Evolutionary conservation across 306 rosid genomes (phyloP), one percentile per base, ranked within the genome.

Genomic region (Biancaea sappan): DNA sequence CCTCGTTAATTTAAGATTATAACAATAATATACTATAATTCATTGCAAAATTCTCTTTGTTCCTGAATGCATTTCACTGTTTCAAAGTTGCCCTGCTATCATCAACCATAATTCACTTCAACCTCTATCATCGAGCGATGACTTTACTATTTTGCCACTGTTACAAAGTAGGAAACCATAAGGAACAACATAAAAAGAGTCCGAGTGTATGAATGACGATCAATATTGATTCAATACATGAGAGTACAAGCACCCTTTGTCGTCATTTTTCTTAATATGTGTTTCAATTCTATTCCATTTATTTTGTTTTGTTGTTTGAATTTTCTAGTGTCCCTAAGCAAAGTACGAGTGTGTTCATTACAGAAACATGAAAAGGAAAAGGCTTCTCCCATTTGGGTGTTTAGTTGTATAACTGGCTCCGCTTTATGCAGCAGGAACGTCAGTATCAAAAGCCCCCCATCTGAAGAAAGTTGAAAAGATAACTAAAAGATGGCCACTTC

Each of bases 351-450:
- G 67, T 6, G 40, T 24, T 61, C n/a, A 35, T 4, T 4, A 21
- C 4, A 4, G 29, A 35, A 35, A 37, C 46, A 61, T 3, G 47
- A 35, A 35, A 35, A 61, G 29, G 29, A 61, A 32, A 35, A 61
- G 7, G 2, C n/a, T 32, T 59, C 16, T 59, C 44, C 22, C 14
- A n/a, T 3, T 8, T 29, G 16, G 59, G 31, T 0, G 64, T 32
- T n/a, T 7, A 14, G 68, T 61, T 61, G 28, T 35, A 61, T 35
- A 18, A 10, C 11, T 19, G 68, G 19, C 15, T 4, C 24, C n/a
- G 47, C 48, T 61, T 61, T 61, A 61, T 61, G 68, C 47, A 61
- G 68, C 68, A 35, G 68, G 28, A 61, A 61, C 35, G 68, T 61
- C n/a, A 35, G 67, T 34, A 61, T 29, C 68, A 35, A n/a, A 61